Base-by-base conservation (phyloP, 352 stramenopile genomes). In the Blastocystis sp. region DNA sequence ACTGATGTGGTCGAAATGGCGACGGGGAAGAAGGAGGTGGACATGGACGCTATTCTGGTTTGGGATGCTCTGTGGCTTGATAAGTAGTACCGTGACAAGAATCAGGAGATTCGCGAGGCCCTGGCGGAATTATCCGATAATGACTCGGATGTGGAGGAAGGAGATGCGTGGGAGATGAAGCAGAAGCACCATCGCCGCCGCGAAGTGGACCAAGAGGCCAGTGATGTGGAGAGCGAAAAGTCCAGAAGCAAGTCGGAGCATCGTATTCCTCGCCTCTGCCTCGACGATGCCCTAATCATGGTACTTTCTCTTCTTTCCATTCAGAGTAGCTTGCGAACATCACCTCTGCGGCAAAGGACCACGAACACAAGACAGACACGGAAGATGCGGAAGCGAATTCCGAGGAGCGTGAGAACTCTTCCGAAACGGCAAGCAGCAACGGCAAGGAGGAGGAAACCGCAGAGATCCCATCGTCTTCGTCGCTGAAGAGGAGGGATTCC, bases 261-360 rank as follows among this genome's bases (percentile, higher is more conserved):
- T 14, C 34, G 45, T 48, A 21, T 19, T 45, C 74, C 74, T 84
- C 74, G 74, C 9, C 54, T 84, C 34, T 43, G 19, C 9, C 57
- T 84, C n/a, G 74, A 84, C 42, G 74, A 84, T 14, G 74, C 74
- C 14, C 57, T 84, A 0, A 84, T 84, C 38, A 62, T 84, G 34
- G 74, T 84, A 84, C 24, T 19, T n/a, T 7, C 48, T 57, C 48
- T 57, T 57, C 6, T 57, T 57, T 57, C 48, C 14, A 57, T 17
- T 57, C 21, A 34, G 24, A 17, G 14, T 19, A 74, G 64, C 64
- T 74, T 48, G 64, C 64, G 2, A 74, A 48, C 21, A 10, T 74
- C 34, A 9, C 40, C 9, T 28, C 64, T 19, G 21, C 64, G 7
- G 24, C 34, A 9, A 74, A 74, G 14, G 64, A 74, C 9, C 17